Evolutionary conservation across 805 yeast genomes (phyloP).

Genomic region (Debaryomyces tyrocola): DNA sequence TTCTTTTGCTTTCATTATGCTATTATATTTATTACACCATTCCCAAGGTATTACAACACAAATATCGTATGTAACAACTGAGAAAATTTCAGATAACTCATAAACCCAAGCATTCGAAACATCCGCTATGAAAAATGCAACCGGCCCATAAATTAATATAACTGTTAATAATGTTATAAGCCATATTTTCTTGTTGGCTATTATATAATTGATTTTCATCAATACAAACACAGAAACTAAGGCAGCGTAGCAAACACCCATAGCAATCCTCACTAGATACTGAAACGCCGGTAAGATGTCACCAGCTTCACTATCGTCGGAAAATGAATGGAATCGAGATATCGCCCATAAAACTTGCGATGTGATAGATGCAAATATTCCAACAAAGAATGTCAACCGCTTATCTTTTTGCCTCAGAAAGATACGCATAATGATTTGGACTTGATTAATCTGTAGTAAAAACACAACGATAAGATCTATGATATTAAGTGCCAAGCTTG

Average conservation of each 20-base stretch:
- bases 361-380: constrained; percentile 49
- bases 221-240: constrained; percentile 57
- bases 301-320: constrained; percentile 42
- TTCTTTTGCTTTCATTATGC: constrained; percentile 58
- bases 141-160: constrained; percentile 57
- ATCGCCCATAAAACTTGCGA: constrained; percentile 73
- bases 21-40: constrained; percentile 70
- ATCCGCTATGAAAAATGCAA: constrained; percentile 74
- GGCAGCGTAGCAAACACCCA: constrained; percentile 67
- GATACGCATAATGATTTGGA: constrained; percentile 66
- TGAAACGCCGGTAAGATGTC: constrained; percentile 72
- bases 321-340: constrained; percentile 48
- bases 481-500: constrained; percentile 47
- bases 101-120: constrained; percentile 74
- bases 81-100: constrained; percentile 70
- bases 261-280: constrained; percentile 69
- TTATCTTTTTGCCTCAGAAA: constrained; percentile 70
- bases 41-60: constrained; percentile 82
- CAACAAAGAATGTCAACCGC: constrained; percentile 58
- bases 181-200: constrained; percentile 48
- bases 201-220: constrained; percentile 51
- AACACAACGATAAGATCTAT: constrained; percentile 60
- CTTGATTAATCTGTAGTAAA: constrained; percentile 64
- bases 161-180: constrained; percentile 57
- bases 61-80: constrained; percentile 67